Conservation (phyloP, 2,329 filamentous ascomycete species). For the Gaeumannomyces sp. region DNA sequence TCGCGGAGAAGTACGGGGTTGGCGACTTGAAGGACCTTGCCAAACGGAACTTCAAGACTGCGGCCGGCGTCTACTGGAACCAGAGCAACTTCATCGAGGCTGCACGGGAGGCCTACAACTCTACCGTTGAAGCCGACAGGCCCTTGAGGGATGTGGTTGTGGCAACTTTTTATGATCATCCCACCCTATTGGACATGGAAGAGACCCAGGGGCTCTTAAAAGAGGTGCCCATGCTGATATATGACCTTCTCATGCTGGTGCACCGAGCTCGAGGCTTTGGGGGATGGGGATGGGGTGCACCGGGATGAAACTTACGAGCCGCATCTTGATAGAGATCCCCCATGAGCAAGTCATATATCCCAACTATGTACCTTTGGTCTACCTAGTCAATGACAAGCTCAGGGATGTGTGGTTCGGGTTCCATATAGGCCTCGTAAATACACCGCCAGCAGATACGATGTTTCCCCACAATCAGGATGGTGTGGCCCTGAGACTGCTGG, state of each 20-base stretch:
- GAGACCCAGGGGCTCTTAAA: background rate
- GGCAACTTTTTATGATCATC: background rate
- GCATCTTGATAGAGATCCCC: no score
- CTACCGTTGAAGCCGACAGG: slow-evolving; percentile 1
- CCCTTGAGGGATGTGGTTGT: slow-evolving; percentile 1
- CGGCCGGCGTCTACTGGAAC: background rate
- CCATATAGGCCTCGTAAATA: no score
- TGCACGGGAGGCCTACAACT: background rate
- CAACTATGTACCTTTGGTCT: no score
- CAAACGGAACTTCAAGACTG: background rate
- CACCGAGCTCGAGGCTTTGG: no score
- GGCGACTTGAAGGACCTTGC: background rate
- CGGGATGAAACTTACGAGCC: no score
- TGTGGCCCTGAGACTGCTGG: no score
- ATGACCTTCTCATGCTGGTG: background rate
- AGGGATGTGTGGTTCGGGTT: no score
- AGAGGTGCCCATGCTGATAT: background rate
- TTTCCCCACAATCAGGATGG: no score
- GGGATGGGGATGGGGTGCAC: no score
- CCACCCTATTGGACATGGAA: background rate
- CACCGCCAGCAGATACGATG: no score
- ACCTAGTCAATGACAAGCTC: no score
- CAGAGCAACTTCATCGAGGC: background rate
- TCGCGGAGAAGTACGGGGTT: background rate
- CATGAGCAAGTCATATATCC: no score